These are phyloP conservation scores for Phytopythium oedochilum DNA, from an alignment of 352 stramenopile species.

Conservation along the genomic window DNA sequence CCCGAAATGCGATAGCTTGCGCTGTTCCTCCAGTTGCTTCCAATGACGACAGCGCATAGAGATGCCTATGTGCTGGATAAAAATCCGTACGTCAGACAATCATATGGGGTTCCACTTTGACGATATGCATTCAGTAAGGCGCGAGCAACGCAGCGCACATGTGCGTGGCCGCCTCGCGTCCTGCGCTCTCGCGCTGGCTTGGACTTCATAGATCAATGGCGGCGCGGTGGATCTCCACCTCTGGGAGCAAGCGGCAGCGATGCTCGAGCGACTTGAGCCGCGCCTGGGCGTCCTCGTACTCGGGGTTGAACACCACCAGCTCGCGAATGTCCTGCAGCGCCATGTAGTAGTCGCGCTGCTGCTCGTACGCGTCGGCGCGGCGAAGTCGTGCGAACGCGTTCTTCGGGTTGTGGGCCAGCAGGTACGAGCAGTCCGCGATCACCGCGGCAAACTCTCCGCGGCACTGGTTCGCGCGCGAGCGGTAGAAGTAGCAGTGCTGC, in stretches of 20 bases:
- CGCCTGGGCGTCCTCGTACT: slow-evolving; percentile 46
- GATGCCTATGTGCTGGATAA: no score
- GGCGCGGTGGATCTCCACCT: background rate
- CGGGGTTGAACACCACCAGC: slow-evolving; percentile 42
- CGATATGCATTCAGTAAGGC: no score
- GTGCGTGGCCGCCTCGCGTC: no score
- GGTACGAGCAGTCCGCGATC: slow-evolving; percentile 49
- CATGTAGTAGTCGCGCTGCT: slow-evolving; percentile 54
- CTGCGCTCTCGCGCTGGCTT: no score
- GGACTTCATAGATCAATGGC: slow-evolving; percentile 10
- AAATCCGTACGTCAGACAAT: no score
- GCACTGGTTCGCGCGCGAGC: slow-evolving; percentile 44
- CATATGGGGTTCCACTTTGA: no score
- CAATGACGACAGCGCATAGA: no score
- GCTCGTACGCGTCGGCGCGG: slow-evolving; percentile 49
- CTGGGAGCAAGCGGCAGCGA: slow-evolving; percentile 33
- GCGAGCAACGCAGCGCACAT: background rate
- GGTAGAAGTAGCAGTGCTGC: slow-evolving; percentile 57
- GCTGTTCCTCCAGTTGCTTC: no score
- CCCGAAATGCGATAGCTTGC: no score
- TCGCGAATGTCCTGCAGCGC: slow-evolving; percentile 52
- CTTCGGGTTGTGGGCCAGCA: slow-evolving; percentile 36
- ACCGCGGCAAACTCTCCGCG: slow-evolving; percentile 46
- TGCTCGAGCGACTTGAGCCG: slow-evolving; percentile 36
- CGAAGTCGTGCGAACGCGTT: slow-evolving; percentile 52